Evolutionary conservation across 306 rosid species (phyloP), one percentile per base, ranked within the genome.

Genomic region (Prunus fruticosa): DNA sequence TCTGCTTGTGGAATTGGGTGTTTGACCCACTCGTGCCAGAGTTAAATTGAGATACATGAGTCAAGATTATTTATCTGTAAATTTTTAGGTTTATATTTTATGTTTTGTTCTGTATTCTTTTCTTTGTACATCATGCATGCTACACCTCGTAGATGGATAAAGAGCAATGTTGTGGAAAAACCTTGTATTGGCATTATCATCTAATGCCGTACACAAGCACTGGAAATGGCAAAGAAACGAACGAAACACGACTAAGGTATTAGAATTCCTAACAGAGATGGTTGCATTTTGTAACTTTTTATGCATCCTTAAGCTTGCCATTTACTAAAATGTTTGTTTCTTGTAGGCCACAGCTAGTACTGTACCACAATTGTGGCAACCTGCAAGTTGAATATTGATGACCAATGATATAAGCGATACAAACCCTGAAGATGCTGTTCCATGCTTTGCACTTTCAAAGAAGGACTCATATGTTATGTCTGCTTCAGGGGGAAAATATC

Each of bases 141-240:
- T 62, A 9, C 11, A 4, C 28, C 67, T 28, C 28, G 67, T 28
- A 15, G 11, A 32, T 32, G 38, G 38, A 32, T 27, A 3, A 15
- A 61, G 27, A 28, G 2, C 6, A 6, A 14, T 28, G 10, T 14
- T 28, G 28, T 62, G 43, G 41, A 62, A 52, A 52, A 18, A 62
- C 27, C 38, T 32, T 32, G 82, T 96, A 82, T 81, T 96, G 86
- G 99, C 98, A 46, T 88, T 89, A 85, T 93, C 99, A 78, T 90
- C 98, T 80, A 96, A 89, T 92, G 99, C 97, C 27, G 97, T 91
- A 80, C 99, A 96, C 80, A 96, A 96, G 84, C 93, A 92, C 78
- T 96, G 99, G 99, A 96, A 88, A 84, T 96, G 99, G 99, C 98
- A 89, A 89, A 87, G 90, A 85, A 92, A 88, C 89, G 97, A 92